Base-by-base conservation (phyloP, 108 stramenopile genomes). In the Nitzschia sp. region DNA sequence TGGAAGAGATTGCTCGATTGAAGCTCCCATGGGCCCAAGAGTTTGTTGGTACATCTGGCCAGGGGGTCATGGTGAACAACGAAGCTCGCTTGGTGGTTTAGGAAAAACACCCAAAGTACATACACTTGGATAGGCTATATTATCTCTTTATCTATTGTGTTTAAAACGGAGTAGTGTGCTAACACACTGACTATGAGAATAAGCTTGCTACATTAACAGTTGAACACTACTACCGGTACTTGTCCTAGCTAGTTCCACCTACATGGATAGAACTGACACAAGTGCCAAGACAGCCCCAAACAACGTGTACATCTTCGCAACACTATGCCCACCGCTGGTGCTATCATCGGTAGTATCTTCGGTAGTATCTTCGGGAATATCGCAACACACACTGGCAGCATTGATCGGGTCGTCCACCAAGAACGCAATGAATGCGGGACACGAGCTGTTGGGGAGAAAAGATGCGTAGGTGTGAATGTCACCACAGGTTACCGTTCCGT, bases 1-100 rank as follows among this genome's bases (percentile, higher is more conserved):
- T 83, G 21, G 82, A 85, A 57, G 80, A 82, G 40, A 68, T 88
- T 26, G 57, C 71, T 1, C 55, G 59, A 15, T 71, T 80, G 17
- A 53, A 73, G 17, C 65, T 80, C 7, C 40, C 63, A 20, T 88
- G 87, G 87, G 69, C 81, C 15, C 70, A 69, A 37, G 81, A 82
- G 51, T 88, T 80, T 74, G 77, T 61, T 0, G 67, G 77, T 34
- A 77, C 72, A 43, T 64, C 79, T 41, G 86, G 86, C 17, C 60
- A 86, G 61, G 87, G 87, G 19, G 84, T 85, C 43, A 57, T 69
- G 10, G 79, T 77, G 19, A 80, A 84, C 53, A 82, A 83, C 22
- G 83, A 86, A 57, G 48, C 53, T 19, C 60, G 83, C 48, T 37
- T 57, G 43, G 40, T 83, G 58, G 80, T 83, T 14, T 85, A 72